phyloP scores from a whole-genome alignment of 192 early-diverging fungal genomes.

The Coemansia aciculifera region DNA sequence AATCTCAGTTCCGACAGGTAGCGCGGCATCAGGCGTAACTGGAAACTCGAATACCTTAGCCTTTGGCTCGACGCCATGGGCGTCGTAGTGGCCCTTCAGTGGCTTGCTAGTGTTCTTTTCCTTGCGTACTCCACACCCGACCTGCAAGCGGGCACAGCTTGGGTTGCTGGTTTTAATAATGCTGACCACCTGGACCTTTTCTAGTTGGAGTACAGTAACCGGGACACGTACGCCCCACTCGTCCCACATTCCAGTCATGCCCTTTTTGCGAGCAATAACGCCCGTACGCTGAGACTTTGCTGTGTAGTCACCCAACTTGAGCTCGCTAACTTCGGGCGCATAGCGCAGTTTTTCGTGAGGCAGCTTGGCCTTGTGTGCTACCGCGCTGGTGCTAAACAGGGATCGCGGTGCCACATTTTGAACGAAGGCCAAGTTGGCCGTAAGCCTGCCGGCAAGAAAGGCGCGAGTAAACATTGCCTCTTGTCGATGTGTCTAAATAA shows the following conservation, averaged over 20 bases:
- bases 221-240: conserved; percentile 90
- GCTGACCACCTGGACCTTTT: conserved; percentile 69
- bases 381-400: conserved; percentile 29
- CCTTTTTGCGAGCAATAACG: conserved; percentile 85
- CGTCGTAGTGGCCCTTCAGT: conserved; percentile 72
- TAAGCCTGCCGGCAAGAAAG: neutral
- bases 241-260: conserved; percentile 95
- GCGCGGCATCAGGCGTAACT: conserved; percentile 80
- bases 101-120: conserved; percentile 70
- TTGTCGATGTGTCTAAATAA: neutral
- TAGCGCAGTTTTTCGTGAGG: conserved; percentile 46
- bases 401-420: neutral
- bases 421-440: neutral
- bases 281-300: conserved; percentile 69
- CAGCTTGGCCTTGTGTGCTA: conserved; percentile 29
- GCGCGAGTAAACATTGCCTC: conserved; percentile 24
- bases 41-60: conserved; percentile 78
- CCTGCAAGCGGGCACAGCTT: conserved; percentile 57
- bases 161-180: conserved; percentile 52
- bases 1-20: conserved; percentile 65
- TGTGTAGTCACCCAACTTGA: conserved; percentile 40
- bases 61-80: conserved; percentile 73
- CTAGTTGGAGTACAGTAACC: conserved; percentile 80
- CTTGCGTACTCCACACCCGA: conserved; percentile 64
- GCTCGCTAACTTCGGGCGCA: conserved; percentile 27